Evolutionary conservation across 2,329 filamentous ascomycete genomes (phyloP), one percentile per base, ranked within the genome.

Genomic region (Trichoderma sp.): DNA sequence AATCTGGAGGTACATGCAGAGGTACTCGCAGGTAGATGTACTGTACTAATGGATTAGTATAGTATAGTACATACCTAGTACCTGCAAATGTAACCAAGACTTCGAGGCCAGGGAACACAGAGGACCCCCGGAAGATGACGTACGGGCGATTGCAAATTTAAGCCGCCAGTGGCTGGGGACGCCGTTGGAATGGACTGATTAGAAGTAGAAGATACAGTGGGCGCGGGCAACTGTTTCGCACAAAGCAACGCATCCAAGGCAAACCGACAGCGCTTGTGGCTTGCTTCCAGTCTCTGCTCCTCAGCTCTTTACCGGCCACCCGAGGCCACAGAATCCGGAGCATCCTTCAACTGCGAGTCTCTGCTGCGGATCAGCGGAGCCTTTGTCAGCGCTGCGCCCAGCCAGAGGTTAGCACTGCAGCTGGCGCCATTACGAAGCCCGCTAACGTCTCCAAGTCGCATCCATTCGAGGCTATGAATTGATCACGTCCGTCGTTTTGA

Each of bases 311-410:
- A 45, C 56, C 59, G 29, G 15, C 12, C 22, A 27, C 60, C 34
- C 15, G 45, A 58, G 56, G 56, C 56, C 17, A 34, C 35, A 35
- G 35, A 39, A 58, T 48, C 42, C 19, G 42, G 42, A n/a, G 42
- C 19, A 25, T 42, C 35, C 35, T 27, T 25, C 5, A 35, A 22
- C 19, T 54, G 35, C 50, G 39, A 12, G 48, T 53, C 50, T 34
- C 29, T 56, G 22, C 57, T 67, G 57, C 65, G 65, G 65, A 67
- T 48, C 35, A 25, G 45, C 65, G 65, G 65, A 63, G 57, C 58
- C 61, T 65, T 65, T 65, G 61, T 65, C 61, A 65, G 61, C 61
- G 61, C 52, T 64, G 61, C 52, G 61, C 61, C 60, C 59, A 63
- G 59, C 60, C 59, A 63, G 59, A 19, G 19, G 58, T 34, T 22